Conservation (phyloP, 306 rosid genomes). For the Comarum palustre region DNA sequence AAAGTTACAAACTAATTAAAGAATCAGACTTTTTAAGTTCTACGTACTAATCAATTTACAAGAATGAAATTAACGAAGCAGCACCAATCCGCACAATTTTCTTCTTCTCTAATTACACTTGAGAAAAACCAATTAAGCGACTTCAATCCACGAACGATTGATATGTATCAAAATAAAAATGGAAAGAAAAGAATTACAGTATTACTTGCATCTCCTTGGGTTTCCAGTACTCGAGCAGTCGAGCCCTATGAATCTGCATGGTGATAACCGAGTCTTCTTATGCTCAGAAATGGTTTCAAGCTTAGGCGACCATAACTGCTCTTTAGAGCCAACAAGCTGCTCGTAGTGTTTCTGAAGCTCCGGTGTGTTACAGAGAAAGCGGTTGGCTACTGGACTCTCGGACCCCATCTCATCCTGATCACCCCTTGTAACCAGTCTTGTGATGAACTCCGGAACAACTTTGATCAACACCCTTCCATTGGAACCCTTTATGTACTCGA, state of each 20-base stretch:
- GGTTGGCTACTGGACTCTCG: constrained; percentile 8
- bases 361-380: constrained; percentile 72
- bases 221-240: constrained; percentile 49
- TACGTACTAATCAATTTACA: not conserved
- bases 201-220: constrained; percentile 37
- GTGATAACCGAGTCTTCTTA: constrained; percentile 71
- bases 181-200: not conserved
- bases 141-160: not conserved
- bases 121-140: not conserved
- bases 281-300: constrained; percentile 82
- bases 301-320: constrained; percentile 83
- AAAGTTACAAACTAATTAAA: not conserved
- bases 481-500: constrained; percentile 53
- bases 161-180: not conserved
- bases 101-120: not conserved
- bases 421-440: constrained; percentile 32
- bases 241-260: constrained; percentile 60
- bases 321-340: constrained; percentile 71
- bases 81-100: not conserved
- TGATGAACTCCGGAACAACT: constrained; percentile 76
- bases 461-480: constrained; percentile 66
- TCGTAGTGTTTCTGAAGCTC: constrained; percentile 85
- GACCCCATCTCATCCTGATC: not conserved
- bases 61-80: not conserved
- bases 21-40: not conserved